These are phyloP conservation scores for Pisolithus thermaeus DNA, from an alignment of 1,284 basidiomycete species.

Conservation along the genomic window DNA sequence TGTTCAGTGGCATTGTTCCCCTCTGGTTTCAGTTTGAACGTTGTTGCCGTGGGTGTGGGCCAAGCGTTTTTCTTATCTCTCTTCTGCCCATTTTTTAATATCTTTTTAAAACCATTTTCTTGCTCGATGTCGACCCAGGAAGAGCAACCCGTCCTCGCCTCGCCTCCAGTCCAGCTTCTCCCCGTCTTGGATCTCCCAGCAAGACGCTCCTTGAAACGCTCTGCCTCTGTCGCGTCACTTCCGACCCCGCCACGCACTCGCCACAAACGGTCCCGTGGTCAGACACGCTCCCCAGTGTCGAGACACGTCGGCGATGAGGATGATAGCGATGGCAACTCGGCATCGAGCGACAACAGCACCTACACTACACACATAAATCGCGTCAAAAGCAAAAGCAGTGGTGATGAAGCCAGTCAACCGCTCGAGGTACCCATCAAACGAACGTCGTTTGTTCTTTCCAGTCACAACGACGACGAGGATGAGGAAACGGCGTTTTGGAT, in stretches of 20 bases:
- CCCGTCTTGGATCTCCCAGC: slow-evolving; percentile 8
- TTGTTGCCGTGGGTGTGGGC: neutral
- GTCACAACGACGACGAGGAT: slow-evolving; percentile 28
- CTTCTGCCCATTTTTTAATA: neutral
- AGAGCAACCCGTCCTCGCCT: slow-evolving; percentile 25
- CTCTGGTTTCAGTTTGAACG: neutral
- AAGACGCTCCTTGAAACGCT: slow-evolving; percentile 27
- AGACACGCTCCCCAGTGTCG: slow-evolving; percentile 20
- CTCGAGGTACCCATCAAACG: slow-evolving; percentile 9
- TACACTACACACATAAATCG: slow-evolving; percentile 9
- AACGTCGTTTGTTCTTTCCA: slow-evolving; percentile 19
- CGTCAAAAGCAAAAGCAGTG: slow-evolving; percentile 5
- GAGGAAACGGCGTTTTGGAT: slow-evolving; percentile 31
- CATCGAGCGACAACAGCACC: slow-evolving; percentile 9
- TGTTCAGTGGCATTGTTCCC: neutral
- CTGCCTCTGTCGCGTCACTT: slow-evolving; percentile 32
- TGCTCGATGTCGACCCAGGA: slow-evolving; percentile 23
- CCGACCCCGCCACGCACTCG: slow-evolving; percentile 33
- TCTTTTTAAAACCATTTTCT: neutral
- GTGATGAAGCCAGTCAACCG: slow-evolving; percentile 3
- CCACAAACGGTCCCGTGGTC: slow-evolving; percentile 28
- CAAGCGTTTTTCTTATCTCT: neutral
- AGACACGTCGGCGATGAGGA: slow-evolving; percentile 15
- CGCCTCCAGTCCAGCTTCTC: slow-evolving; percentile 13
- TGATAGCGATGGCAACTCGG: slow-evolving; percentile 20